phyloP scores from a whole-genome alignment of 495 filamentous ascomycete species.

The Paragyromitra xinjiangensis region DNA sequence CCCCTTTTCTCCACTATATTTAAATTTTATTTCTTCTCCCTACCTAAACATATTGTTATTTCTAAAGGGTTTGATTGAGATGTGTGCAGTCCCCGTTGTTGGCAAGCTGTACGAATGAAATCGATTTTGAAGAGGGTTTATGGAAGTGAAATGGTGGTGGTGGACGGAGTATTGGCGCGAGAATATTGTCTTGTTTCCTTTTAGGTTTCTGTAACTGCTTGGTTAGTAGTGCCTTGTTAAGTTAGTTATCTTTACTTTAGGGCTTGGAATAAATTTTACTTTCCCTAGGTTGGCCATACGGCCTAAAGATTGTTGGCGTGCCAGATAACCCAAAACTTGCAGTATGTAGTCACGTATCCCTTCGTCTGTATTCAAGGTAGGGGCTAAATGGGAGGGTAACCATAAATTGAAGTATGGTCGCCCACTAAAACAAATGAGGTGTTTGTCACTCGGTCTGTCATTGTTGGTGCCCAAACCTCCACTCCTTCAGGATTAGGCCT shows the following conservation, averaged over 20 bases:
- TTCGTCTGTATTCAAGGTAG: too few relatives aligned
- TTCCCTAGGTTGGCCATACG: neutral
- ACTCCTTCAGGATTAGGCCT: too few relatives aligned
- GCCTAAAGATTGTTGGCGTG: neutral
- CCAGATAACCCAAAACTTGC: neutral
- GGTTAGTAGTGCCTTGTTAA: neutral
- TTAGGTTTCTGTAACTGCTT: constrained; percentile 5
- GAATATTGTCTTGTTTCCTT: constrained; percentile 54
- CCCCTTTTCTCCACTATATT: constrained; percentile 33
- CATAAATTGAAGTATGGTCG: too few relatives aligned
- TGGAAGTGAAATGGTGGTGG: constrained; percentile 39
- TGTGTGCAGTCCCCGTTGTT: constrained; percentile 8
- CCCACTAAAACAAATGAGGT: too few relatives aligned
- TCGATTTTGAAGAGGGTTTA: constrained; percentile 24
- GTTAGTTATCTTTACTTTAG: constrained; percentile 14
- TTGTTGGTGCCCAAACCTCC: too few relatives aligned
- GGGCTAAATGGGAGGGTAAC: too few relatives aligned
- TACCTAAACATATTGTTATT: neutral
- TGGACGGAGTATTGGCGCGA: constrained; percentile 47
- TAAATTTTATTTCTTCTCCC: constrained; percentile 23
- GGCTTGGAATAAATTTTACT: constrained; percentile 16
- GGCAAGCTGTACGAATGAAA: constrained; percentile 24
- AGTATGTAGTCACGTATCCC: neutral
- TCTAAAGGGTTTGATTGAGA: constrained; percentile 31
- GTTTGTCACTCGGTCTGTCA: too few relatives aligned